phyloP scores from a whole-genome alignment of 2,329 filamentous ascomycete species.

The Aspergillus tanneri region DNA sequence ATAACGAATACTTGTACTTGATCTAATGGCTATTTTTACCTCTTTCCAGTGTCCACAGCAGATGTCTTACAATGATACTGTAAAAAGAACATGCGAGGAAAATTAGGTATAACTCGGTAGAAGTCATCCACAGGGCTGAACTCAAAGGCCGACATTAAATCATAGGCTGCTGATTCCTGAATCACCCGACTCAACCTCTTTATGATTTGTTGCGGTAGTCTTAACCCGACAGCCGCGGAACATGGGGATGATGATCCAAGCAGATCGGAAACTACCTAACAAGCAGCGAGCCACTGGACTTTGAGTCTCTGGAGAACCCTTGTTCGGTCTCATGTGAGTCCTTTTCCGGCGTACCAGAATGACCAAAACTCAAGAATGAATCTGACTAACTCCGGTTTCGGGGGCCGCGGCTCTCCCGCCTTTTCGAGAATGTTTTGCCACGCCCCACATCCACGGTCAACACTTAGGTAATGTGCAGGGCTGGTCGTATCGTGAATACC shows the following conservation, averaged over 20 bases:
- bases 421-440: conserved; percentile 36
- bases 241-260: too few species aligned
- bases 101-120: background rate
- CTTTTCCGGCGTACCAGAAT: background rate
- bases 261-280: too few species aligned
- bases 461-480: conserved; percentile 6
- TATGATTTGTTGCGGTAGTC: conserved; percentile 23
- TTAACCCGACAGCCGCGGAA: background rate
- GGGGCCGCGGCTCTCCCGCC: conserved; percentile 15
- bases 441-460: conserved; percentile 26
- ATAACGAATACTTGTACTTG: background rate
- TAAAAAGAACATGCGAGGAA: background rate
- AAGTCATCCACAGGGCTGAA: conserved; percentile 7
- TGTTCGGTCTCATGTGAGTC: background rate
- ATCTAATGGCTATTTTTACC: background rate
- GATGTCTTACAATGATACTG: background rate
- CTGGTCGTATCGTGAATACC: conserved; percentile 1
- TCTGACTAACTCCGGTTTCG: conserved; percentile 26
- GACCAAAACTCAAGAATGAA: conserved; percentile 6
- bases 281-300: too few species aligned
- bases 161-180: conserved; percentile 33
- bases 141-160: conserved; percentile 16
- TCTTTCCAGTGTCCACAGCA: too few species aligned
- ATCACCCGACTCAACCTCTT: conserved; percentile 29
- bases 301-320: too few species aligned